These are phyloP conservation scores for Apiospora pterosperma DNA, from an alignment of 2,329 filamentous ascomycete genomes.

Conservation along the genomic window DNA sequence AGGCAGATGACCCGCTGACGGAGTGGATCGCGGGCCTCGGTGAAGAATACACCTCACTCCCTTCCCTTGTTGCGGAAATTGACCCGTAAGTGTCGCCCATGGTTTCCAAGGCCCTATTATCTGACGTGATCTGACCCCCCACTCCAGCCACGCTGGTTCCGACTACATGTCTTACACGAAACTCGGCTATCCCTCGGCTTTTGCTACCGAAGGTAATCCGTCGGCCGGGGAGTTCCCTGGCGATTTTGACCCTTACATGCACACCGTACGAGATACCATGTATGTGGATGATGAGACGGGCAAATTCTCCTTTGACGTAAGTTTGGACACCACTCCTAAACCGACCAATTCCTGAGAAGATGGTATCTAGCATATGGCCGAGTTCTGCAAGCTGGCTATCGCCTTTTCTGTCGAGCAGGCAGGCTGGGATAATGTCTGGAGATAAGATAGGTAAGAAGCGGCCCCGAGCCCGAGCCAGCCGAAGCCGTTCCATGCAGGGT, in stretches of 20 bases:
- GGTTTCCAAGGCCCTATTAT: not conserved
- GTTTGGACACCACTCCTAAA: conserved; percentile 8
- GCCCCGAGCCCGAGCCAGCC: not conserved
- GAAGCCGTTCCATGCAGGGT: not conserved
- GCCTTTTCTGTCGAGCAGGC: conserved; percentile 36
- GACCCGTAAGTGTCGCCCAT: conserved; percentile 17
- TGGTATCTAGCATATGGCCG: conserved; percentile 32
- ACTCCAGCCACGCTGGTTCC: conserved; percentile 30
- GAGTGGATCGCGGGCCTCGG: conserved; percentile 31
- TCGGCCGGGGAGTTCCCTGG: conserved; percentile 24
- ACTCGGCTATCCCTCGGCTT: conserved; percentile 35
- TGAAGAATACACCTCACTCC: conserved; percentile 34
- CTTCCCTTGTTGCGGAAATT: conserved; percentile 30
- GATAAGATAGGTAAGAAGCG: conserved; percentile 16
- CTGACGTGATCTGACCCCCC: not conserved
- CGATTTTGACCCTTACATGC: conserved; percentile 36
- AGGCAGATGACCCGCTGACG: conserved; percentile 32
- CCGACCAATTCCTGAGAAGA: not conserved
- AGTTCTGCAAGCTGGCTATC: conserved; percentile 36
- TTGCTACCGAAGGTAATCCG: conserved; percentile 36
- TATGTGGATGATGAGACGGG: conserved; percentile 33
- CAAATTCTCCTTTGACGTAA: conserved; percentile 34
- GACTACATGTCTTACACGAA: conserved; percentile 39
- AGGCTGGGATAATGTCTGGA: conserved; percentile 37
- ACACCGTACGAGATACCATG: conserved; percentile 33